Conservation (phyloP, 371 early-diverging fungal species). For the Umbelopsis sp. region DNA sequence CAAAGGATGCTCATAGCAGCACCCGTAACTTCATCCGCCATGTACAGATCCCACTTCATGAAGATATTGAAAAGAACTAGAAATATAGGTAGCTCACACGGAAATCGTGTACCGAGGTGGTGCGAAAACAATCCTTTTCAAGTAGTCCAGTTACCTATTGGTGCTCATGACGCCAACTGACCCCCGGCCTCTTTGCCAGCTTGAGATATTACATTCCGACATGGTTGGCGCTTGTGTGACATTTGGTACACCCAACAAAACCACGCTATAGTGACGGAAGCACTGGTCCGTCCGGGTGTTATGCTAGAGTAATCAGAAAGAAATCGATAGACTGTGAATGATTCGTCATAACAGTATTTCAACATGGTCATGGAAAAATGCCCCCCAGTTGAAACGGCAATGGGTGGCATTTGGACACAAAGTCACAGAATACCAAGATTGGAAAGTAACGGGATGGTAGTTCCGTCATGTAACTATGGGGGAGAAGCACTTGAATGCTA, state of each 20-base stretch:
- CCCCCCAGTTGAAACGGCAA: neutral
- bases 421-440: no score
- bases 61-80: neutral
- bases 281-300: neutral
- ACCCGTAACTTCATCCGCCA: neutral
- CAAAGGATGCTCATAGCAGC: neutral
- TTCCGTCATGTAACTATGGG: no score
- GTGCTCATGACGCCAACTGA: constrained; percentile 11
- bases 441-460: no score
- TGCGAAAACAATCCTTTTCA: constrained; percentile 16
- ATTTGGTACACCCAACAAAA: neutral
- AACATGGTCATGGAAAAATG: neutral
- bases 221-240: constrained; percentile 6
- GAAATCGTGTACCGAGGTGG: neutral
- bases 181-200: neutral
- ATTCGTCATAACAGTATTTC: constrained; percentile 19
- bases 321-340: neutral
- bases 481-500: no score
- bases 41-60: no score
- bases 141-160: constrained; percentile 9
- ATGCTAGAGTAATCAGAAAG: neutral
- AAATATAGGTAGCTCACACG: neutral
- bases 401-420: neutral
- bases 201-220: constrained; percentile 14
- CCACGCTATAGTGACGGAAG: neutral